Evolutionary conservation across 2,329 filamentous ascomycete genomes (phyloP), one percentile per base, ranked within the genome.

Genomic region (Sphaerulina populicola): DNA sequence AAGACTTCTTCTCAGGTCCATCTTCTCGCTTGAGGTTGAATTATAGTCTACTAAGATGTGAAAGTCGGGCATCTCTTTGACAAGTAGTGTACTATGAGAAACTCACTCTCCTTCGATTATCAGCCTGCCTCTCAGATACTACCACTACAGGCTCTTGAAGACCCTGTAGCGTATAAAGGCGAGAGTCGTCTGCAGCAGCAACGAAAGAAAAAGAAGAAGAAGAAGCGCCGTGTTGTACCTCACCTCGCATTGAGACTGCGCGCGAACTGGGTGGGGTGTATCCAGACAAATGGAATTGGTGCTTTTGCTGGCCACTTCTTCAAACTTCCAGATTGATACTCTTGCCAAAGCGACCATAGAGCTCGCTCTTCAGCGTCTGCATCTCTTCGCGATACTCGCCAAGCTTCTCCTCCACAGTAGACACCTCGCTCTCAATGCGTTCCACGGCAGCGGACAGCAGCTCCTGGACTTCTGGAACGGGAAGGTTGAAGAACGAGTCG

Each of bases 281-380:
- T 40, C n/a, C 14, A 30, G 37, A 14, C 36, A 2, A 18, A 18
- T 18, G 18, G n/a, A 29, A 27, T 14, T 8, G 37, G 37, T 39
- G 37, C 11, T 39, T 15, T 9, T 15, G 37, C 11, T 21, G 11
- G 31, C 12, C 37, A 38, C 18, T n/a, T 14, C 37, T 18, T 60
- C 51, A 65, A 27, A 86, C 88, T 72, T 98, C 93, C 59, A 97
- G 77, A 71, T 98, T 98, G 76, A 98, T 98, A 69, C 90, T 94
- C 69, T 86, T 82, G 50, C 93, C 93, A 71, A 98, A 98, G 56
- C 94, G 82, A 31, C 89, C 90, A 71, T 98, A 98, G 55, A 98
- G 74, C 56, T 87, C 82, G 53, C 94, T 86, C 76, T 98, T 98
- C 58, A 98, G 76, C 68, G 86, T 77, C 56, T 82, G 80, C 86